These are phyloP conservation scores for Globisporangium apiculatum DNA, from an alignment of 352 stramenopile species.

Conservation along the genomic window DNA sequence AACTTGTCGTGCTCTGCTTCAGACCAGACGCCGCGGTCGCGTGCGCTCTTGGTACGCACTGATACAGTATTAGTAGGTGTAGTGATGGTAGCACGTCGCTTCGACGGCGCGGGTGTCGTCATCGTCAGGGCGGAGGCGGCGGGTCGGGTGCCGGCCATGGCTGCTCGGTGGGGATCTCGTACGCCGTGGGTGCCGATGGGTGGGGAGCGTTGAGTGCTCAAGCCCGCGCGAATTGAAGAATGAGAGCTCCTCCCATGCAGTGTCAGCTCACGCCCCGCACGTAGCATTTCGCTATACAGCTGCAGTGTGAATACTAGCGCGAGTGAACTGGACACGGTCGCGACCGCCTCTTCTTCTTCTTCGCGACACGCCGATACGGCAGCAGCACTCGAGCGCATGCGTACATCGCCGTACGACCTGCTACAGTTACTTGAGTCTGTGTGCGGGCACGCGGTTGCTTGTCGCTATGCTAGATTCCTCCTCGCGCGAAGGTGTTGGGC, in stretches of 20 bases:
- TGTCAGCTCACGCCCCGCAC: neutral
- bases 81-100: neutral
- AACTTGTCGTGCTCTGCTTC: constrained; percentile 32
- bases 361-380: too few species aligned
- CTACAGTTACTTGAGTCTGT: too few species aligned
- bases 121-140: neutral
- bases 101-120: neutral
- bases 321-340: too few species aligned
- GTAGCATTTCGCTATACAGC: neutral
- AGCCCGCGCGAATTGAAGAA: neutral
- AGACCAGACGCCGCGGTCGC: constrained; percentile 18
- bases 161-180: neutral
- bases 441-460: neutral
- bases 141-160: neutral
- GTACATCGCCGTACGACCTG: constrained; percentile 2
- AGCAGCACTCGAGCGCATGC: neutral
- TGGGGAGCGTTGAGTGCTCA: neutral
- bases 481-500: too few species aligned
- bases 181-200: neutral
- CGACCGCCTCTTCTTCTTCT: too few species aligned
- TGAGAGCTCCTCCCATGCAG: neutral
- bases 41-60: neutral
- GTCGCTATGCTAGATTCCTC: too few species aligned
- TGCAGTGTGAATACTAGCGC: too few species aligned
- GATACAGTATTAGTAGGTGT: neutral